Evolutionary conservation across 2,329 filamentous ascomycete species (phyloP), one percentile per base, ranked within the genome.

Genomic region (Phaeosphaeriaceae sp.): DNA sequence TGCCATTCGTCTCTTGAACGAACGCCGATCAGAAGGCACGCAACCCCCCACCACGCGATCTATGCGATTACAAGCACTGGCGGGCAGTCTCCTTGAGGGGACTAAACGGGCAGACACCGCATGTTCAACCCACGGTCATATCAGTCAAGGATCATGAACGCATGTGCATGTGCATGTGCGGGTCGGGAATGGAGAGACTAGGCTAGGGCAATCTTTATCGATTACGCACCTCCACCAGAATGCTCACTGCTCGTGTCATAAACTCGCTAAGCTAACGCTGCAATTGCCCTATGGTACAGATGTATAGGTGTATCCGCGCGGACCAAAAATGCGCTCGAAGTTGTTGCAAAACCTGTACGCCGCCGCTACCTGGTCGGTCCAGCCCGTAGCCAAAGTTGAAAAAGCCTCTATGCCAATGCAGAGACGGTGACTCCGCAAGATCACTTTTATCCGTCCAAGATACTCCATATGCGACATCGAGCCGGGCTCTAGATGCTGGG

Each of bases 371-470:
- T 69, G 64, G 64, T 64, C 64, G 64, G 61, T 42, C 30, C 30
- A 17, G 22, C 64, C 61, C 63, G 40, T 65, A 59, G 58, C 55
- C 46, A 28, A 59, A 67, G 61, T 61, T 56, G 56, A 48, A 60
- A 57, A 65, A 63, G 61, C 66, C 68, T 72, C 65, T 71, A 68
- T 70, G 67, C 66, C 64, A 71, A 63, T 69, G 68, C 66, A 71
- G 68, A 66, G 65, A 50, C 42, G 63, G 57, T 55, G 65, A 62
- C 60, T 54, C 52, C 46, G 56, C 54, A 58, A 63, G 50, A 54
- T 57, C 53, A 49, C 59, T 64, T 64, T 67, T 60, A 44, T 47
- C 49, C 56, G 52, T 43, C 59, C 54, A 52, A 47, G 52, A 56
- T 56, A 44, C 66, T 62, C 58, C 58, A 66, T 62, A 61, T 58